These are phyloP conservation scores for Allium sativum DNA, from an alignment of 106 monocot species.

Conservation along the genomic window DNA sequence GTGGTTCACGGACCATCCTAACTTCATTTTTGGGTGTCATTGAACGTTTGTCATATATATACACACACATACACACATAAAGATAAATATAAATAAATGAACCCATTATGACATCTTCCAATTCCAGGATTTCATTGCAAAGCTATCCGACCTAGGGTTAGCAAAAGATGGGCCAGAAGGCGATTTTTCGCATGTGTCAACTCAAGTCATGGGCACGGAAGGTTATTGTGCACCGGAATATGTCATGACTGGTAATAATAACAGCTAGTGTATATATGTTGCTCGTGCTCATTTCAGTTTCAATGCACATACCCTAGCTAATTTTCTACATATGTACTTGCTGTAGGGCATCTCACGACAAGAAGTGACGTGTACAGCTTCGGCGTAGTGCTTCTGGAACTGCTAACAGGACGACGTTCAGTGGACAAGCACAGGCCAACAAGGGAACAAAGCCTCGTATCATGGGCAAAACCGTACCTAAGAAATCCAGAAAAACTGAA, in stretches of 20 bases:
- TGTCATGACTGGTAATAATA: conserved; percentile 55
- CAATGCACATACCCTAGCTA: no score
- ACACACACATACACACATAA: no score
- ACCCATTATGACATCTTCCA: no score
- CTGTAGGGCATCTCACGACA: conserved; percentile 70
- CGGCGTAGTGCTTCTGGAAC: conserved; percentile 83
- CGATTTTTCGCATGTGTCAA: conserved; percentile 63
- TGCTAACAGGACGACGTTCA: conserved; percentile 66
- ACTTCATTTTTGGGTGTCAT: no score
- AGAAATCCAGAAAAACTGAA: neutral
- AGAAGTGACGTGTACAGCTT: conserved; percentile 94
- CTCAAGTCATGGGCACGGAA: conserved; percentile 75
- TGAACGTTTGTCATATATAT: no score
- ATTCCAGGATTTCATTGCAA: conserved; percentile 57
- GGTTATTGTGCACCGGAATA: conserved; percentile 86
- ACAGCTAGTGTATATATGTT: neutral
- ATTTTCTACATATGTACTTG: no score
- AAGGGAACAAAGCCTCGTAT: neutral
- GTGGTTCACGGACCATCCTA: no score
- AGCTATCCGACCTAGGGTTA: conserved; percentile 76
- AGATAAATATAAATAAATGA: no score
- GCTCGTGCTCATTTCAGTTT: no score
- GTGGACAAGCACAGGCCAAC: neutral
- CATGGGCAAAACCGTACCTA: conserved; percentile 1
- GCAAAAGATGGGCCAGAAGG: conserved; percentile 79